These are phyloP conservation scores for Torulaspora quercuum DNA, from an alignment of 805 yeast genomes.

Conservation along the genomic window DNA sequence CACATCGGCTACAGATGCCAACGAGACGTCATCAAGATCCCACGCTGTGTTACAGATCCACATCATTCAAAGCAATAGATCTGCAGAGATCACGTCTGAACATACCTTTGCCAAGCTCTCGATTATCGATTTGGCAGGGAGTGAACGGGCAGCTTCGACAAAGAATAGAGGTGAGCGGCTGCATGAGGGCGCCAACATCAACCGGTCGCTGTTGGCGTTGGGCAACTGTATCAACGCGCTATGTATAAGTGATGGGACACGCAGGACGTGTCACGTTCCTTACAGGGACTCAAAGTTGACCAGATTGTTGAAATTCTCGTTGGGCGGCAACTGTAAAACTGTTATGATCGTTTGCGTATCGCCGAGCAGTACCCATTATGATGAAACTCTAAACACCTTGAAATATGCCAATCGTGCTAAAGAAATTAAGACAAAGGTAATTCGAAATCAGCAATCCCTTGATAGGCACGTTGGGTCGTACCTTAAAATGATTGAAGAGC, in stretches of 20 bases:
- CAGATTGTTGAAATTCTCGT: conserved; percentile 76
- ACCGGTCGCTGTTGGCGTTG: conserved; percentile 78
- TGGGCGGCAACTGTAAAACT: conserved; percentile 93
- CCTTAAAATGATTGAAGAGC: conserved; percentile 78
- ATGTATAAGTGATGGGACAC: conserved; percentile 62
- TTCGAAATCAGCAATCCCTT: conserved; percentile 68
- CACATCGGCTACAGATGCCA: conserved; percentile 85
- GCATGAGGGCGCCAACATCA: conserved; percentile 91
- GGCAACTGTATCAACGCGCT: conserved; percentile 94
- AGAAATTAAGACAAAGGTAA: conserved; percentile 77
- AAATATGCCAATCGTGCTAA: conserved; percentile 91
- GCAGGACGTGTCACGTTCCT: conserved; percentile 68
- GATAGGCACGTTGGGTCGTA: conserved; percentile 84
- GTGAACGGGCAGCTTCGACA: conserved; percentile 91
- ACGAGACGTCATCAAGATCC: conserved; percentile 84
- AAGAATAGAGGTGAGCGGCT: conserved; percentile 77
- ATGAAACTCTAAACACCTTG: conserved; percentile 86
- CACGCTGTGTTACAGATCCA: conserved; percentile 89
- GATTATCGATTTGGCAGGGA: conserved; percentile 90
- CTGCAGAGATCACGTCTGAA: conserved; percentile 60
- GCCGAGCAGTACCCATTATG: conserved; percentile 83
- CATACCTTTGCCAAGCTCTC: conserved; percentile 78
- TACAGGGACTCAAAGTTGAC: conserved; percentile 90
- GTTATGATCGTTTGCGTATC: conserved; percentile 94
- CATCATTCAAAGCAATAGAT: conserved; percentile 51